Conservation (phyloP, 345 rosid species). For the Lagerstroemia speciosa region DNA sequence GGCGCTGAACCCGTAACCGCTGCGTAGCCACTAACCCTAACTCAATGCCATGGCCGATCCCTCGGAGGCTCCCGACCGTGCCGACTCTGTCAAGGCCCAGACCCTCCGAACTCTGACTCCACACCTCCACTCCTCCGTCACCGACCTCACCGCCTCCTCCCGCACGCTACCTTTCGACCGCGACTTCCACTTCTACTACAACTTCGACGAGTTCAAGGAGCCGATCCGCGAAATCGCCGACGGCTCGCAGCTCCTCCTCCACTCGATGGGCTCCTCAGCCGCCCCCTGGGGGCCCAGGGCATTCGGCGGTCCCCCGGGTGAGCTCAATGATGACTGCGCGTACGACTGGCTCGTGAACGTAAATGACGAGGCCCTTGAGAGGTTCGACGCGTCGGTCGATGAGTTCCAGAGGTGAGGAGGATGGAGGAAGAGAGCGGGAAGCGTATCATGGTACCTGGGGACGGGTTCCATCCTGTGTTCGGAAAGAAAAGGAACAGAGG, state of each 20-base stretch:
- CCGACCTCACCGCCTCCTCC: constrained; percentile 40
- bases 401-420: constrained; percentile 39
- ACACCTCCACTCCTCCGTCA: constrained; percentile 39
- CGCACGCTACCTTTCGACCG: constrained; percentile 48
- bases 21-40: constrained; percentile 8
- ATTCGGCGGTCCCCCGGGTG: constrained; percentile 26
- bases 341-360: constrained; percentile 63
- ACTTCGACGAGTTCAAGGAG: constrained; percentile 61
- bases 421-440: constrained; percentile 40
- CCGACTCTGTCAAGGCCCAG: constrained; percentile 17
- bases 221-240: constrained; percentile 39
- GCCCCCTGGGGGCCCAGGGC: constrained; percentile 23
- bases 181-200: constrained; percentile 79
- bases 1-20: constrained; percentile 12
- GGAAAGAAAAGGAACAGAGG: constrained; percentile 57
- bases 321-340: constrained; percentile 31
- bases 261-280: constrained; percentile 43
- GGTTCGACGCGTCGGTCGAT: constrained; percentile 47
- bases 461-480: constrained; percentile 66
- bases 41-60: constrained; percentile 13
- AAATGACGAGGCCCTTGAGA: constrained; percentile 65
- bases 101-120: constrained; percentile 28
- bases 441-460: constrained; percentile 12
- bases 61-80: constrained; percentile 14
- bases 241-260: constrained; percentile 44